phyloP scores from a whole-genome alignment of 768 basidiomycete species.

The Collybia sp. region DNA sequence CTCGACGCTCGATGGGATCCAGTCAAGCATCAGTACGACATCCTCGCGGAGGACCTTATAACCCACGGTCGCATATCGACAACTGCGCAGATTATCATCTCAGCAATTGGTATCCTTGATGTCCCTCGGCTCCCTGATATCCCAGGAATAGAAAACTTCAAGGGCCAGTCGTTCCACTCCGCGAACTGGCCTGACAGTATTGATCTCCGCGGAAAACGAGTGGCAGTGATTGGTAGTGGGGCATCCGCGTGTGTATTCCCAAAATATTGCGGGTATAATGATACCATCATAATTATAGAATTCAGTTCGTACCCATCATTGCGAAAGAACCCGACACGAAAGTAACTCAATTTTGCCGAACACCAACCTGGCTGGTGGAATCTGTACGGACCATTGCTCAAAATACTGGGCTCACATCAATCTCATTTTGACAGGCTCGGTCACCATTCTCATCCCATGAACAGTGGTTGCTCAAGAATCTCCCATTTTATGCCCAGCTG shows the following conservation, averaged over 20 bases:
- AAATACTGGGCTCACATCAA: too few species aligned
- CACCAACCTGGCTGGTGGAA: constrained; percentile 31
- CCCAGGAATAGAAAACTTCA: constrained; percentile 25
- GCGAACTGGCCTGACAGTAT: constrained; percentile 23
- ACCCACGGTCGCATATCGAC: constrained; percentile 23
- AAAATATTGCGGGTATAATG: neutral
- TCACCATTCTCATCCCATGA: neutral
- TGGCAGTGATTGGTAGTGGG: constrained; percentile 34
- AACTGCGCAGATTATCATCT: constrained; percentile 45
- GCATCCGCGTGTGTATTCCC: constrained; percentile 6
- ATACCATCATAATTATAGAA: constrained; percentile 17
- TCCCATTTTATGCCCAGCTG: too few species aligned
- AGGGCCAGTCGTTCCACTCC: constrained; percentile 29
- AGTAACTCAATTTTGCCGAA: constrained; percentile 27
- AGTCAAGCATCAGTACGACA: constrained; percentile 26
- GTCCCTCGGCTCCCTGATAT: constrained; percentile 32
- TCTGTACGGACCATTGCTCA: constrained; percentile 25
- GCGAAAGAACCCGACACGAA: constrained; percentile 30
- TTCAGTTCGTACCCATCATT: constrained; percentile 29
- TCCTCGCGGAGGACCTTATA: constrained; percentile 26
- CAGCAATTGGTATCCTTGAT: constrained; percentile 44
- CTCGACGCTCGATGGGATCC: constrained; percentile 40
- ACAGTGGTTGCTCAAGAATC: too few species aligned
- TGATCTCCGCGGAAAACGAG: constrained; percentile 29
- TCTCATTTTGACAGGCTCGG: neutral